A percentile compares a stretch with the other conserved stretches of the same genome.
phyloP scores from a whole-genome alignment of 108 stramenopile species.

The Cyclotella atomus region DNA sequence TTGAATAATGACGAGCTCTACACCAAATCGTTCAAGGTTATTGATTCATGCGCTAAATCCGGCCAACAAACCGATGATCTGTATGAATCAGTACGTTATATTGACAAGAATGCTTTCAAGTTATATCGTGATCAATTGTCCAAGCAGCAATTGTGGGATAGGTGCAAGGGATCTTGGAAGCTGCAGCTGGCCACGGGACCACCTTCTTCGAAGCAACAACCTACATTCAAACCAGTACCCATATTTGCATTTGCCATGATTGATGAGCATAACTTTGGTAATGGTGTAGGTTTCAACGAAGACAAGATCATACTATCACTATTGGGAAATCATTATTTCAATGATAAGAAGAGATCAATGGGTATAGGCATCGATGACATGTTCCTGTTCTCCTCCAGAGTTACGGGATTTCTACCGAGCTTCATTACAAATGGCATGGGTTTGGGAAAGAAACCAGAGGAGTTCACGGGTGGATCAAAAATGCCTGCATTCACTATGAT shows the following conservation, averaged over 20 bases:
- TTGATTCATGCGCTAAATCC: conserved; percentile 51
- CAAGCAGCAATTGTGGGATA: conserved; percentile 58
- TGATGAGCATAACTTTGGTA: conserved; percentile 65
- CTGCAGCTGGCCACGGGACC: conserved; percentile 61
- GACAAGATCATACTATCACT: conserved; percentile 57
- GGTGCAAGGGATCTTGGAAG: conserved; percentile 67
- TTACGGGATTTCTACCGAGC: conserved; percentile 49
- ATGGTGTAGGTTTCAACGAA: conserved; percentile 60
- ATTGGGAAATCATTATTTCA: conserved; percentile 58
- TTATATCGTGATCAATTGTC: conserved; percentile 51
- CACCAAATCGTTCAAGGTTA: conserved; percentile 47
- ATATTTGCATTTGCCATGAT: conserved; percentile 75
- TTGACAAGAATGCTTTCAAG: conserved; percentile 60
- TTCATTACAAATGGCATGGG: conserved; percentile 57
- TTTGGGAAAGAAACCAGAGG: conserved; percentile 56
- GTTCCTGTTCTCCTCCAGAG: conserved; percentile 50
- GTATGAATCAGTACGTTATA: conserved; percentile 63
- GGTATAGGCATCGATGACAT: conserved; percentile 64
- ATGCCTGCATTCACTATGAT: conserved; percentile 71
- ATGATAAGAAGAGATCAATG: conserved; percentile 57
- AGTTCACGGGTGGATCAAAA: conserved; percentile 30
- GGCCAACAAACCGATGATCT: conserved; percentile 46
- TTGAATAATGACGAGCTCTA: conserved; percentile 29
- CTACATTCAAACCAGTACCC: conserved; percentile 61
- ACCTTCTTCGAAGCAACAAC: conserved; percentile 38